A percentile compares a stretch with the other conserved stretches of the same genome.
Conservation (phyloP, 257 asterid species). For the Cinchona pubescens region DNA sequence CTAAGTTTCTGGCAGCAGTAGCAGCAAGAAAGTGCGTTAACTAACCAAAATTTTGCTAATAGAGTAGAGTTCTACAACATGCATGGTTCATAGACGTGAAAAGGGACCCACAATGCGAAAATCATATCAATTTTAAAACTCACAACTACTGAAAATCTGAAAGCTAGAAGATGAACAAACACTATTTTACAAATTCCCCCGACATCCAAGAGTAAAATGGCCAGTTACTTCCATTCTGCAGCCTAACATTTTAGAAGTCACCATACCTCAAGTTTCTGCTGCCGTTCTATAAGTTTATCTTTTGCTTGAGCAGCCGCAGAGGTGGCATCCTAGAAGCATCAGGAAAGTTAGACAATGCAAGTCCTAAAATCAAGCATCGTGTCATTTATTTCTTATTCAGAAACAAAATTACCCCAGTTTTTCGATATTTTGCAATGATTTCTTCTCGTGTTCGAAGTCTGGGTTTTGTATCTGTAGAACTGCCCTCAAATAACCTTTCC, state of each 20-base stretch:
- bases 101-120: too few species aligned
- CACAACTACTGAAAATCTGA: constrained; percentile 1
- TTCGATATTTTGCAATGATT: constrained; percentile 87
- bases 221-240: not conserved
- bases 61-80: not conserved
- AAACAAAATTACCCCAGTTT: constrained; percentile 55
- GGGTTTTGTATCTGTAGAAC: constrained; percentile 59
- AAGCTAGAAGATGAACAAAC: not conserved
- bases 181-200: not conserved
- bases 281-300: constrained; percentile 80
- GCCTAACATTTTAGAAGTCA: not conserved
- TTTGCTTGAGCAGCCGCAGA: constrained; percentile 77
- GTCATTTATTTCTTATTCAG: constrained; percentile 17
- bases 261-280: constrained; percentile 86
- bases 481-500: constrained; percentile 72
- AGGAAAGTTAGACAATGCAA: constrained; percentile 21
- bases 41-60: not conserved
- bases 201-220: not conserved
- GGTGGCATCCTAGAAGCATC: constrained; percentile 60
- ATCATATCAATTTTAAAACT: not conserved
- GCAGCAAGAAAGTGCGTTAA: constrained; percentile 14
- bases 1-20: constrained; percentile 58
- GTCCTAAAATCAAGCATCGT: constrained; percentile 14
- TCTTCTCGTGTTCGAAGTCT: constrained; percentile 74
- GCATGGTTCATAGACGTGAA: not conserved